Base-by-base conservation (phyloP, 345 rosid species). In the Viola odorata region DNA sequence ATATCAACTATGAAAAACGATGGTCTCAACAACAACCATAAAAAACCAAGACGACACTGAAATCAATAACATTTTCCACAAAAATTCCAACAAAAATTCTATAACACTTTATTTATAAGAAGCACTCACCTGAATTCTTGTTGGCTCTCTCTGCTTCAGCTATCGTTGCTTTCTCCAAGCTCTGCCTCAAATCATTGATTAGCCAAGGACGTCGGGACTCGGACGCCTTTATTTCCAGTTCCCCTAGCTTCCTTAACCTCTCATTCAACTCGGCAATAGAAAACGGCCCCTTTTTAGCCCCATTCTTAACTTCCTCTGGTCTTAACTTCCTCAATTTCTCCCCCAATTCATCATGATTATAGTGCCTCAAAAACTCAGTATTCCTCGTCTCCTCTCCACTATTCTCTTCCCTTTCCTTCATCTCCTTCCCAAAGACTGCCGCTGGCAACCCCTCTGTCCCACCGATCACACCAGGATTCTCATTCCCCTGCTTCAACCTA, bases 231-330 rank as follows among this genome's bases (percentile, higher is more conserved):
- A 80, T 74, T 64, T 92, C 97, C 69, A 78, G 55, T 53, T 72
- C 81, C 63, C 88, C 83, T 55, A 92, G 62, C 78, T 73, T 84
- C 41, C 65, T 70, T 73, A 90, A 69, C 74, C 98, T 87, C 76
- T 77, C 86, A 61, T 78, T 84, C 76, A 92, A 66, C 81, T 92
- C 95, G 65, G 62, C 58, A 77, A 90, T 58, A 0, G 91, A 85
- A 71, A 89, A 92, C 77, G 82, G 72, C 32, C 32, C 32, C 32
- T 23, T 23, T 23, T 23, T 61, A 36, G 48, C 52, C 61, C 71
- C 67, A n/a, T 70, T 75, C 68, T 57, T 78, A n/a, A 51, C 41
- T 53, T 52, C 73, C 53, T 79, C 61, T 0, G 76, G 85, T 53
- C 89, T 72, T 61, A 81, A 66, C 45, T 17, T 23, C 74, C 70